Percentiles rank a stretch among this genome's conserved stretches.
phyloP scores from a whole-genome alignment of 345 rosid species.

The Geranium rotundifolium region DNA sequence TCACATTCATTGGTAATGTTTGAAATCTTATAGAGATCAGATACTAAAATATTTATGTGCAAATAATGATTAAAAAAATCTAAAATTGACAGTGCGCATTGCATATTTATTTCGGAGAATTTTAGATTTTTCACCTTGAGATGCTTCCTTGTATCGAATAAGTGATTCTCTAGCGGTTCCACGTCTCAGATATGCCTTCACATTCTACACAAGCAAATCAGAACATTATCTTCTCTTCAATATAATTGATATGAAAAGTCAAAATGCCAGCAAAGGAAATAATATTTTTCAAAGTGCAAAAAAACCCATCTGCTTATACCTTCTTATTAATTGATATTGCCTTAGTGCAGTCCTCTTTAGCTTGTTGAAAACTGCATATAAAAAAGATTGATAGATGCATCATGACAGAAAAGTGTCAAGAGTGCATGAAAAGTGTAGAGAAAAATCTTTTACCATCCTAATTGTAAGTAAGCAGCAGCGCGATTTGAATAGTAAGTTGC shows the following conservation, averaged over 20 bases:
- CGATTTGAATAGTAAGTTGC: slow-evolving; percentile 73
- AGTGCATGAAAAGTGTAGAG: background rate
- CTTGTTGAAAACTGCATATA: slow-evolving; percentile 67
- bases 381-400: background rate
- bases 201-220: slow-evolving; percentile 42
- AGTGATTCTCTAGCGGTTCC: slow-evolving; percentile 92
- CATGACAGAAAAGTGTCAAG: slow-evolving; percentile 1
- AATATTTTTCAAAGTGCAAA: background rate
- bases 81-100: background rate
- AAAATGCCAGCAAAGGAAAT: background rate
- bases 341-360: slow-evolving; percentile 72
- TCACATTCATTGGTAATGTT: too few relatives aligned
- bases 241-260: background rate
- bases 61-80: too few relatives aligned
- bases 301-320: slow-evolving; percentile 23
- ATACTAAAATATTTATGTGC: too few relatives aligned
- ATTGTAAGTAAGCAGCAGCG: slow-evolving; percentile 82
- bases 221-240: slow-evolving; percentile 3
- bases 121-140: slow-evolving; percentile 38
- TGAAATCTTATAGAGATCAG: too few relatives aligned
- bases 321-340: slow-evolving; percentile 79
- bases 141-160: slow-evolving; percentile 59
- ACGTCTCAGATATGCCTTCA: slow-evolving; percentile 86
- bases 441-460: slow-evolving; percentile 43
- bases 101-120: background rate